Evolutionary conservation across 805 yeast species (phyloP), one percentile per base, ranked within the genome.

Genomic region (Lipomyces japonicus): DNA sequence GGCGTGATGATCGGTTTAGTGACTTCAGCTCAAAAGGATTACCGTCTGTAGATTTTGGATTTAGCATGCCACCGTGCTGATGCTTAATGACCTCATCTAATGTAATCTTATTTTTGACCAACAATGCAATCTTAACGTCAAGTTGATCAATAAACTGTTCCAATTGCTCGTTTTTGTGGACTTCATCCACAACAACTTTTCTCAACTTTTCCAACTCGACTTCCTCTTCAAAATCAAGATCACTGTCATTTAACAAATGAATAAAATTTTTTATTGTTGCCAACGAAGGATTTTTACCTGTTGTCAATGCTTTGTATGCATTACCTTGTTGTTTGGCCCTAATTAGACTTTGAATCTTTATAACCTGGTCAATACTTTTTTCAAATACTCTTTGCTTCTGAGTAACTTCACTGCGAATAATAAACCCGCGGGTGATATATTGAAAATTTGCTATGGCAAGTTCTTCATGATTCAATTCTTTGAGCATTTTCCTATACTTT

Each of bases 71-170:
- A 35, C 63, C 68, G 48, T 70, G 71, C 57, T 75, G 68, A 69
- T 74, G 72, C 23, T 66, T 50, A 21, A 75, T 57, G 4, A 86
- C 71, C 55, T 86, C 93, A 58, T 86, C 93, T 19, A 89, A 66
- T 0, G 90, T 76, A 52, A 88, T 82, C 61, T 84, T 84, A 68
- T 86, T 88, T 62, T 82, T 86, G 57, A 84, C 86, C 38, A 93
- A 70, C 39, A 89, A 70, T 4, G 87, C 84, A 51, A 86, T 77
- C 63, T 89, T 89, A 53, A 84, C 78, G 57, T 88, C 88, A 53
- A 89, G 72, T 60, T 84, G 83, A 53, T 84, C 84, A 50, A 90
- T 79, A 51, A 81, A 82, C 44, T 76, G 76, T 66, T 90, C 95
- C 59, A 87, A 69, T 31, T 75, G 77, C 56, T 82, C 91, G 60